Evolutionary conservation across 1,139 yeast genomes (phyloP).

Genomic region (Yamadazyma diospyri): DNA sequence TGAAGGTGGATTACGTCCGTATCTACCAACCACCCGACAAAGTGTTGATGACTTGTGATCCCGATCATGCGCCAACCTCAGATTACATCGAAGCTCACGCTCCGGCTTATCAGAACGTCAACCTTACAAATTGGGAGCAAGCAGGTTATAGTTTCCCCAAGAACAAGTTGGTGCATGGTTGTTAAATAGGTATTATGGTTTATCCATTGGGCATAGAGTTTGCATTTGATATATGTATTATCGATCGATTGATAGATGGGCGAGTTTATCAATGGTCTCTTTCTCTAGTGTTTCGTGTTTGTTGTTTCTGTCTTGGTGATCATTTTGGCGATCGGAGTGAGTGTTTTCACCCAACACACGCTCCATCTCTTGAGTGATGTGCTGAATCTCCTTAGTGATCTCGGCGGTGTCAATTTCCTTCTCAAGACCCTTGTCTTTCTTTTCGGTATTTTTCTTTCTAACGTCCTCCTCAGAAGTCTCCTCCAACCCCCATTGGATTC

Average conservation of each 20-base stretch:
- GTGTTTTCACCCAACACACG: slow-evolving; percentile 1
- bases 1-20: slow-evolving; percentile 74
- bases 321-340: too few species aligned
- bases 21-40: slow-evolving; percentile 66
- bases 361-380: slow-evolving; percentile 11
- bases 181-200: slow-evolving; percentile 10
- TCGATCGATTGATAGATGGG: slow-evolving; percentile 3
- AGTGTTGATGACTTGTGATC: slow-evolving; percentile 67
- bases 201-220: slow-evolving; percentile 1
- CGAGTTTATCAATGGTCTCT: slow-evolving; percentile 5
- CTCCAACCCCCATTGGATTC: too few species aligned
- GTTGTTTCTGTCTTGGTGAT: neutral
- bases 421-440: slow-evolving; percentile 12
- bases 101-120: slow-evolving; percentile 59
- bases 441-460: too few species aligned
- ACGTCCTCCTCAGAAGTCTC: too few species aligned
- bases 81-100: slow-evolving; percentile 66
- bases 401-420: too few species aligned
- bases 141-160: slow-evolving; percentile 70
- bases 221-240: slow-evolving; percentile 4
- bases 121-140: slow-evolving; percentile 60
- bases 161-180: slow-evolving; percentile 21
- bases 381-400: slow-evolving; percentile 12
- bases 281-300: neutral
- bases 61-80: slow-evolving; percentile 65